Evolutionary conservation across 208 protist genomes (phyloP), one percentile per base, ranked within the genome.

Genomic region (Leishmania amazonensis): DNA sequence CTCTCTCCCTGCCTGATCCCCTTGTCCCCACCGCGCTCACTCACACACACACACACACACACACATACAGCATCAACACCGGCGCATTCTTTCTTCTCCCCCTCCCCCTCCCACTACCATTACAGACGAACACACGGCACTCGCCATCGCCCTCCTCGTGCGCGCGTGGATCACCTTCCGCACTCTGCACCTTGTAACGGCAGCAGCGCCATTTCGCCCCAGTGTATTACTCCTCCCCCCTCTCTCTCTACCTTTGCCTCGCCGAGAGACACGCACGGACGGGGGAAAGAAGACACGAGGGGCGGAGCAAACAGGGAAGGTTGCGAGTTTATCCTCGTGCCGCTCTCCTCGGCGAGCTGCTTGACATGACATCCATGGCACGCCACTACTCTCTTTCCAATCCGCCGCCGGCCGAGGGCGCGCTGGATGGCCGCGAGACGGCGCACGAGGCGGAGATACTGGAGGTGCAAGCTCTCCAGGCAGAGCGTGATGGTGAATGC

Each of bases 401-500:
- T 67, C 86, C 84, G 53, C 85, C 89, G 0, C 87, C 83, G 17
- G 79, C 64, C 4, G 62, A 76, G 17, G 87, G 83, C 11, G 62
- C 54, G 64, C 83, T 94, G 47, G 89, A 85, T 38, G 90, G 90
- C 28, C 85, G 87, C 47, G 92, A 96, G 78, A 93, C 90, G 1
- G 58, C 72, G n/a, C 77, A 92, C 74, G 92, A 96, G 81, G 94
- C 90, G 15, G 85, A 90, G 72, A 68, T 87, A 24, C 85, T 96
- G 53, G 92, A 97, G 81, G 35, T 91, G 65, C 87, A 91, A 77
- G 92, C 91, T 38, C 54, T 88, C 4, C 79, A 90, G 54, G 84
- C 87, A 31, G 90, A 95, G 79, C 81, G 83, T 58, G 79, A 83
- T 28, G 93, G 92, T 17, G 87, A 93, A 11, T 79, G 94, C 28